Percentiles rank a stretch among this genome's conserved stretches.
These are phyloP conservation scores for Colletotrichum spaethianum DNA, from an alignment of 2,329 filamentous ascomycete species.

Conservation along the genomic window DNA sequence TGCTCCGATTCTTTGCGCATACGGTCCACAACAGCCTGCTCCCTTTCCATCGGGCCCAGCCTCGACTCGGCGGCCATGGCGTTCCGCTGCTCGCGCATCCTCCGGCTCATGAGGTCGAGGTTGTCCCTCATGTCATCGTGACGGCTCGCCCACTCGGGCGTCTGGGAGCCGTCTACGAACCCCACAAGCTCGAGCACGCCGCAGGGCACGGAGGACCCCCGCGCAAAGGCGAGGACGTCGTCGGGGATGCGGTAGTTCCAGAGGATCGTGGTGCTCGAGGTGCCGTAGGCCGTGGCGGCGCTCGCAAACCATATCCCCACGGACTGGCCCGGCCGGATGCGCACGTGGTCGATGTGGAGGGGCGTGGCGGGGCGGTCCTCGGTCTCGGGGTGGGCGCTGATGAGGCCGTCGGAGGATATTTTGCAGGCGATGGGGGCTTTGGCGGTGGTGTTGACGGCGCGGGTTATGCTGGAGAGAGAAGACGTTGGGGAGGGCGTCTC, in stretches of 20 bases:
- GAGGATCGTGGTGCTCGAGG: constrained; percentile 67
- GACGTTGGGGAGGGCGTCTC: constrained; percentile 42
- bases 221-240: constrained; percentile 64
- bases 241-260: constrained; percentile 74
- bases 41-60: constrained; percentile 59
- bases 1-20: constrained; percentile 59
- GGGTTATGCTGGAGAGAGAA: constrained; percentile 54
- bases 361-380: constrained; percentile 45
- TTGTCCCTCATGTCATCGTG: constrained; percentile 54
- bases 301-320: constrained; percentile 71
- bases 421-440: constrained; percentile 61
- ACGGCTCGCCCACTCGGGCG: constrained; percentile 68
- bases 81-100: constrained; percentile 56
- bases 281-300: constrained; percentile 68
- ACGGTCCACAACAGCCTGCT: constrained; percentile 58
- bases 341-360: constrained; percentile 64
- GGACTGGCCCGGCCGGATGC: constrained; percentile 50
- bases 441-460: constrained; percentile 47
- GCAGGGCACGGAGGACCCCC: constrained; percentile 69
- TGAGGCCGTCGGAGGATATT: constrained; percentile 62
- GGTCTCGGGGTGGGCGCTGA: constrained; percentile 59
- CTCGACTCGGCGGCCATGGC: constrained; percentile 60
- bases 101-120: constrained; percentile 54
- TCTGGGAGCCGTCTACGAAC: constrained; percentile 63
- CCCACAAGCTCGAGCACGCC: constrained; percentile 70